Evolutionary conservation across 768 basidiomycete species (phyloP), one percentile per base, ranked within the genome.

Genomic region (Lactarius evosmus): DNA sequence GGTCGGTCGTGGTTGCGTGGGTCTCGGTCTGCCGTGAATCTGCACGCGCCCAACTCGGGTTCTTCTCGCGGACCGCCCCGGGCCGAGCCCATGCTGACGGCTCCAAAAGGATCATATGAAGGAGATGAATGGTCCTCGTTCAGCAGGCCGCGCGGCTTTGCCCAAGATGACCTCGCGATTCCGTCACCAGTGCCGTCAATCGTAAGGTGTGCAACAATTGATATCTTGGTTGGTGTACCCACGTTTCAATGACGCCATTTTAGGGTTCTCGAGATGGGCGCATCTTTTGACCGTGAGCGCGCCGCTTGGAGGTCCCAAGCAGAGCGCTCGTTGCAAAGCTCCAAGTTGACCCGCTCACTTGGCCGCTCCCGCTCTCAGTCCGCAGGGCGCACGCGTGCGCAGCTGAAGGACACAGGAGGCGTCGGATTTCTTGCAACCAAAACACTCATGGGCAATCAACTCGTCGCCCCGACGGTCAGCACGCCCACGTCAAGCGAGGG

Each of bases 221-320:
- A 11, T 66, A 22, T 53, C 36, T 41, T 19, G 33, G 5, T 9
- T 17, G 25, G 46, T 19, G 19, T 34, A 3, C 38, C 30, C 12
- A 14, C 34, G 14, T 32, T 11, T 4, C 27, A 36, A 32, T 59
- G 29, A 50, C 25, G 58, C 30, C 27, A 29, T 38, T 30, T 11
- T 65, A 91, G 89, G 69, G 89, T 91, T 27, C 75, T 92, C 11
- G 82, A 83, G 64, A 87, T 90, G 65, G 82, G 85, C 12, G 76
- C 83, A 58, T 76, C 76, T 52, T 78, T 91, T 12, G 80, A 84
- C n/a, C 78, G 77, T 56, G 82, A 91, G 65, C 85, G 90, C 17
- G 79, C 81, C 56, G 75, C 78, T 67, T 92, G 90, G 90, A 83
- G 87, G 68, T 71, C 74, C 3, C 82, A 87, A 65, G 90, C 90